Conservation (phyloP, 2,329 filamentous ascomycete genomes). For the Colletotrichum costaricense region DNA sequence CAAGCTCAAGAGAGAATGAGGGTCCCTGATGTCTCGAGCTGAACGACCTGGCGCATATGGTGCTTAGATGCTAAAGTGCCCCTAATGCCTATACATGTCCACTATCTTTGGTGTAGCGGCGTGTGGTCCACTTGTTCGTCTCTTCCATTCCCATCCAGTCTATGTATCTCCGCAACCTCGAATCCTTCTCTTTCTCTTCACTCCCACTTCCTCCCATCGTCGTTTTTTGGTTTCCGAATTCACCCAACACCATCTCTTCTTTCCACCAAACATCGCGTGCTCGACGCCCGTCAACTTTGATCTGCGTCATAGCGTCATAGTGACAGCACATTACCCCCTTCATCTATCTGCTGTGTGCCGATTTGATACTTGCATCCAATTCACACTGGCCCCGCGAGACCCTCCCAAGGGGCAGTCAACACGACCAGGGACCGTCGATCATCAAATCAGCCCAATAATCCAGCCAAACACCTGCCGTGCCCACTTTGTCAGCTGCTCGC, state of each 20-base stretch:
- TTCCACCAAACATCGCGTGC: constrained; percentile 9
- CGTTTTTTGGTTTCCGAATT: neutral
- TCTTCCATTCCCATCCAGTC: constrained; percentile 8
- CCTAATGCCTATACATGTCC: neutral
- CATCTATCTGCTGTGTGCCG: constrained; percentile 25
- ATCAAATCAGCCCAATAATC: constrained; percentile 23
- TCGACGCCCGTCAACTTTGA: neutral
- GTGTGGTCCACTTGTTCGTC: constrained; percentile 25
- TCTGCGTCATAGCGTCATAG: constrained; percentile 26
- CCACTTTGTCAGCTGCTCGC: constrained; percentile 14
- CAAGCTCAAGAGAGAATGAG: neutral
- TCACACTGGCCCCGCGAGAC: constrained; percentile 32
- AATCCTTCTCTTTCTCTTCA: neutral
- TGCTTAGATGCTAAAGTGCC: neutral
- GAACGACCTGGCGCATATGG: neutral
- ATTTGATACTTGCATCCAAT: constrained; percentile 18
- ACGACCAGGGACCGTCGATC: constrained; percentile 29
- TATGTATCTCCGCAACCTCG: neutral
- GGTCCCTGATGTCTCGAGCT: constrained; percentile 20
- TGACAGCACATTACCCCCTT: constrained; percentile 32
- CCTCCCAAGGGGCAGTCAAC: constrained; percentile 17
- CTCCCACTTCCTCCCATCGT: neutral
- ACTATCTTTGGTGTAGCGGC: neutral
- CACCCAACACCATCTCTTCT: neutral
- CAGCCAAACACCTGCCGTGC: constrained; percentile 10